These are phyloP conservation scores for Tuber aestivum DNA, from an alignment of 495 filamentous ascomycete species.

Conservation along the genomic window DNA sequence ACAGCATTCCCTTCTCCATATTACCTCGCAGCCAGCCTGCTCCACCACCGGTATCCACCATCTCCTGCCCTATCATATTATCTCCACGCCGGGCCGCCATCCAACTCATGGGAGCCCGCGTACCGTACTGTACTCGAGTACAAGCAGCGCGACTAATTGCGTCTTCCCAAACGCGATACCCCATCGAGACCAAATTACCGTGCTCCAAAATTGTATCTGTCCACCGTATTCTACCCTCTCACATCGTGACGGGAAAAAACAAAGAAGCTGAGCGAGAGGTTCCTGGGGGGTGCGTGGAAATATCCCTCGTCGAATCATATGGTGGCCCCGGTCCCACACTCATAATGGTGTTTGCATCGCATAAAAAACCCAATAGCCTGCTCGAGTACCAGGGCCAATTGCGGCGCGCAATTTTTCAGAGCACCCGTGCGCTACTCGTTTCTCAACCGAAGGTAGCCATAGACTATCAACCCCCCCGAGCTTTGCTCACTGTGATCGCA, in stretches of 20 bases:
- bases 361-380: not conserved
- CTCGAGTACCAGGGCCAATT: not conserved
- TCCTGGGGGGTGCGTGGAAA: not conserved
- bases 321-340: not conserved
- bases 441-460: not conserved
- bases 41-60: not conserved
- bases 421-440: not conserved
- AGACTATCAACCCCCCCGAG: not conserved
- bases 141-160: not conserved
- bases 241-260: not conserved
- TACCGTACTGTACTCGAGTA: too few relatives aligned
- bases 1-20: constrained; percentile 4
- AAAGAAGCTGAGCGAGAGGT: not conserved
- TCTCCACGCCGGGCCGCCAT: not conserved
- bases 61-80: not conserved
- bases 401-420: not conserved
- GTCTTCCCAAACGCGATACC: not conserved
- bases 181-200: constrained; percentile 1
- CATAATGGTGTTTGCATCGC: not conserved
- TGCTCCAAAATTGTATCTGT: not conserved
- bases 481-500: not conserved
- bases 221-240: not conserved
- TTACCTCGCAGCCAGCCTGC: not conserved
- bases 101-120: not conserved
- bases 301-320: constrained; percentile 2